Base-by-base conservation (phyloP, 1,284 basidiomycete species). In the Mycena sp. region DNA sequence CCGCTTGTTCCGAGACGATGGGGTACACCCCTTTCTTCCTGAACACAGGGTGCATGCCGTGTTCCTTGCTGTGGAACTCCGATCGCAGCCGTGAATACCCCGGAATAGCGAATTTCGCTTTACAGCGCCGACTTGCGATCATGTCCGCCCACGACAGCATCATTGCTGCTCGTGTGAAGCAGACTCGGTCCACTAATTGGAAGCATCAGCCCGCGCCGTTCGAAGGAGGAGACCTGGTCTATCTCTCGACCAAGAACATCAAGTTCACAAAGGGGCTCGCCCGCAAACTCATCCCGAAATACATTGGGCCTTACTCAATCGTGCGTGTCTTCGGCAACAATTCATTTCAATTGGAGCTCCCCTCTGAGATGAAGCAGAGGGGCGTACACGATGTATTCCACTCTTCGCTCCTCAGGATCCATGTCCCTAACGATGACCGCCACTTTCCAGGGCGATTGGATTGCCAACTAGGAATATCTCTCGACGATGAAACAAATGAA, bases 261-360 rank as follows among this genome's bases (percentile, higher is more conserved):
- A 25, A 32, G 54, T 64, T 60, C 6, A 67, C 37, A 28, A 48
- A 57, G 32, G 54, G 54, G 7, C 41, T 54, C 6, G 54, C 52
- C 14, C 45, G 54, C 4, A 62, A 62, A 17, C 38, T 62, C 3
- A 40, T 62, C 25, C 61, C 61, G 7, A 62, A 62, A 32, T 62
- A 14, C 38, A 57, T 62, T 23, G 61, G 53, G 3, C 61, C 61
- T 10, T 62, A 62, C 28, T 10, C 37, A 11, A 21, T 74, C 64
- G 0, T 72, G 68, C 6, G 70, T 65, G 3, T 77, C 72, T n/a
- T 49, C 21, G 76, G 73, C 0, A 76, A 73, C 55, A 60, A 70
- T 14, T 75, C 74, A 11, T 79, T 79, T 61, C 76, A 72, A 57
- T 59, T 80, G 10, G 79, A 79, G 48, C 77, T 76, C 59, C 74